Evolutionary conservation across 768 basidiomycete species (phyloP), one percentile per base, ranked within the genome.

Genomic region (Lactarius psammicola): DNA sequence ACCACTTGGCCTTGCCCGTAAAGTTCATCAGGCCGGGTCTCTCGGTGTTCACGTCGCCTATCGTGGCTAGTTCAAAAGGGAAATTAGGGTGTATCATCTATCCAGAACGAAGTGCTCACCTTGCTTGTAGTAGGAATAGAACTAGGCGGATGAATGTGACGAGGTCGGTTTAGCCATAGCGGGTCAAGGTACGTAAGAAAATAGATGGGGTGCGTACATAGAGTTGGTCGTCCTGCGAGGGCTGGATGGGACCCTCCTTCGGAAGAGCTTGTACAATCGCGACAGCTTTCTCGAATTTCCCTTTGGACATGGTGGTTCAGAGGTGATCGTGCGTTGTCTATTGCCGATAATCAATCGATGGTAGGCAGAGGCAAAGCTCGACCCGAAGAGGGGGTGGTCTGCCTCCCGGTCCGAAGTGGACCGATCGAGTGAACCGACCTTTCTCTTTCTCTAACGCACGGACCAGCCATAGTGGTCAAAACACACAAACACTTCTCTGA

Each of bases 71-170:
- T 55, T 54, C 54, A 62, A 18, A 62, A 28, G 42, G 60, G 31
- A 51, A 60, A 63, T 58, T 63, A 60, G 68, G 63, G 63, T 28
- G 26, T 60, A 53, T 67, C 58, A 62, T 75, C 62, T 2, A 54
- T n/a, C 57, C 34, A 5, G 55, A 42, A 44, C 17, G 15, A 59
- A 28, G 54, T 58, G 68, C 75, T 30, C 57, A 89, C 94, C 93
- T 82, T 96, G 95, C 84, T 98, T 99, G 85, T 81, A 98, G 76
- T 88, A 85, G 71, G 82, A 83, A 82, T 98, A 99, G 82, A 97
- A 97, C 95, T 98, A 72, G 23, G 53, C 46, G 18, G 44, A 53
- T 54, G 46, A 57, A 33, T 33, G 10, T 30, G 54, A 18, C n/a
- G 17, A 30, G 18, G 36, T 10, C 9, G 54, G 54, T 56, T 54